Conservation (phyloP, 176 grass and related monocot species). For the Cocos nucifera region DNA sequence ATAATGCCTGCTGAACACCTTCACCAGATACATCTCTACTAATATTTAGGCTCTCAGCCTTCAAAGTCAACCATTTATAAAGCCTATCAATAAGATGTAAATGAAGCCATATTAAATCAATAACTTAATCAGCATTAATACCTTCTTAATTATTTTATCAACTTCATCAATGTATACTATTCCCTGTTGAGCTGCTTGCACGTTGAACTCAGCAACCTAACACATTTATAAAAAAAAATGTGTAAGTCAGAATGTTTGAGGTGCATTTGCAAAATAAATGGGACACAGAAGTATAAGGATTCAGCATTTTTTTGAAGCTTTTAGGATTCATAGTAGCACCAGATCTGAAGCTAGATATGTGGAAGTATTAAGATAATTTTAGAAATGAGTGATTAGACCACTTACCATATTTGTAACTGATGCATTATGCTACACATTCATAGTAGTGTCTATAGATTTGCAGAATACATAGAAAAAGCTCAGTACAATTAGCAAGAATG, state of each 20-base stretch:
- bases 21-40: slow-evolving; percentile 99
- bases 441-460: too few species aligned
- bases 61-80: slow-evolving; percentile 10
- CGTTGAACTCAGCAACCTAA: slow-evolving; percentile 98
- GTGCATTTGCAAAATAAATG: neutral
- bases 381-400: too few species aligned
- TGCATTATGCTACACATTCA: too few species aligned
- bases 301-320: too few species aligned
- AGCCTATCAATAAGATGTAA: slow-evolving; percentile 4
- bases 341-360: too few species aligned
- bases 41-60: slow-evolving; percentile 98
- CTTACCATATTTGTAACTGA: too few species aligned
- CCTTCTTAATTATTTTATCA: slow-evolving; percentile 99
- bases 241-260: neutral
- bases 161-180: slow-evolving; percentile 99
- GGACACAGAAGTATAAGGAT: neutral
- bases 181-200: slow-evolving; percentile 98
- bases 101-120: slow-evolving; percentile 6
- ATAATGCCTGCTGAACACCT: slow-evolving; percentile 93
- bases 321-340: too few species aligned
- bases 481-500: too few species aligned
- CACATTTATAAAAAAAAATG: neutral
- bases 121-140: slow-evolving; percentile 16
- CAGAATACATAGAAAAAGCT: too few species aligned
- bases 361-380: too few species aligned